Evolutionary conservation across 352 stramenopile species (phyloP).

Genomic region (Globisporangium sylvaticum): DNA sequence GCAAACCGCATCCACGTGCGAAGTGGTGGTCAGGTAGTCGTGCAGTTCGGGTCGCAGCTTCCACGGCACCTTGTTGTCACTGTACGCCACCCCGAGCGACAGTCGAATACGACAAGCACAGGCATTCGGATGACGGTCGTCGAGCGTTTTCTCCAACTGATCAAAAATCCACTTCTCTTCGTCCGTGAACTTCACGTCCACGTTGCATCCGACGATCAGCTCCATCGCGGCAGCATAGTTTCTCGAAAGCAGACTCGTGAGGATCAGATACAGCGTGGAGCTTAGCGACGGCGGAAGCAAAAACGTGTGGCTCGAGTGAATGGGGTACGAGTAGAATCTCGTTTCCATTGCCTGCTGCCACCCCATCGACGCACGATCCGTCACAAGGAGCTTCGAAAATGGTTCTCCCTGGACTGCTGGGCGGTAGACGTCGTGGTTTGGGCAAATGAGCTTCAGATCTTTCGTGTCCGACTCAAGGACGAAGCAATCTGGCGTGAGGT

Average conservation of each 20-base stretch:
- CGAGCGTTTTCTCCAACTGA: conserved; percentile 92
- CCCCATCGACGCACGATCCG: conserved; percentile 66
- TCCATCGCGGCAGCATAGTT: conserved; percentile 95
- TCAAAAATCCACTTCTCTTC: conserved; percentile 98
- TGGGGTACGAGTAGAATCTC: conserved; percentile 97
- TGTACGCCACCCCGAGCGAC: conserved; percentile 87
- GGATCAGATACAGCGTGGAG: conserved; percentile 97
- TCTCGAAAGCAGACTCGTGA: conserved; percentile 94
- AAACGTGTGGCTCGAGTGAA: conserved; percentile 95
- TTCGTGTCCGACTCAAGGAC: conserved; percentile 75
- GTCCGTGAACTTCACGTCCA: conserved; percentile 93
- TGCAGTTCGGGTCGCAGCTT: conserved; percentile 71
- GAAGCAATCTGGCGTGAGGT: conserved; percentile 57
- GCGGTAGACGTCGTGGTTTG: conserved; percentile 83
- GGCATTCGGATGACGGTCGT: conserved; percentile 94
- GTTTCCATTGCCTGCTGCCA: conserved; percentile 90
- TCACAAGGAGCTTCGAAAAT: conserved; percentile 75
- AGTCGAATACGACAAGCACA: conserved; percentile 93
- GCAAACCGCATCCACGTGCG: conserved; percentile 91
- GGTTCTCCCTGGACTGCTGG: conserved; percentile 69
- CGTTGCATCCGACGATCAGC: conserved; percentile 94
- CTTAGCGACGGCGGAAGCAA: conserved; percentile 94
- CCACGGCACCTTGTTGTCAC: conserved; percentile 90
- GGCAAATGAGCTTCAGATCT: conserved; percentile 73
- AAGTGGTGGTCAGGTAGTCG: conserved; percentile 88